Conservation (phyloP, 768 basidiomycete genomes). For the Suillus cothurnatus region DNA sequence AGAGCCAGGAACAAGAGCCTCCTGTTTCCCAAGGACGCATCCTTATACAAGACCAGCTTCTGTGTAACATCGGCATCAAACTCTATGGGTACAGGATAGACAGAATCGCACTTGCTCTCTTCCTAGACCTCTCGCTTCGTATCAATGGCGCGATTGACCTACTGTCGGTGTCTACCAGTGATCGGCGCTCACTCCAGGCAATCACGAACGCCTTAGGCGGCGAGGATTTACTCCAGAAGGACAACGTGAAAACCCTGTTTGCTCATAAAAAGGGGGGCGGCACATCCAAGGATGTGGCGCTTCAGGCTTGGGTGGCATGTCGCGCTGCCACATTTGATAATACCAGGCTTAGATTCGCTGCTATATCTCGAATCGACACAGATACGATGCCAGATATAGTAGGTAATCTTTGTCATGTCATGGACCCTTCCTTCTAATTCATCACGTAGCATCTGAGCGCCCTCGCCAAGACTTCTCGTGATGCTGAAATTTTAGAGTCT, state of each 20-base stretch:
- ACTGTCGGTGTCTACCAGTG: constrained; percentile 30
- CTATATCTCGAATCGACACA: constrained; percentile 25
- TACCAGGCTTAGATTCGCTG: constrained; percentile 18
- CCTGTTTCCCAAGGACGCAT: constrained; percentile 14
- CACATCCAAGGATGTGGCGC: constrained; percentile 27
- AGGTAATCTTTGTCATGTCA: constrained; percentile 6
- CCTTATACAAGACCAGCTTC: constrained; percentile 34
- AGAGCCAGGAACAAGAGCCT: constrained; percentile 1
- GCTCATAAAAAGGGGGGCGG: constrained; percentile 23
- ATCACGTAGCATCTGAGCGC: constrained; percentile 41
- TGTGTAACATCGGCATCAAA: constrained; percentile 28
- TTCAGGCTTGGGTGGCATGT: constrained; percentile 15
- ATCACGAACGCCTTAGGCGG: constrained; percentile 42
- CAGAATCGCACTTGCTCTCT: constrained; percentile 41
- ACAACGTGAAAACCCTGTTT: constrained; percentile 33
- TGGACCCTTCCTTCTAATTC: neutral
- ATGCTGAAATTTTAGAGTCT: constrained; percentile 48
- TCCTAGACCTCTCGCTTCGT: constrained; percentile 38
- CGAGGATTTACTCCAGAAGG: constrained; percentile 28
- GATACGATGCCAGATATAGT: constrained; percentile 33
- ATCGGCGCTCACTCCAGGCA: constrained; percentile 37
- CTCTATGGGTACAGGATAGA: constrained; percentile 53
- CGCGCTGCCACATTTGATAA: constrained; percentile 31
- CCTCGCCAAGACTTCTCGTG: constrained; percentile 13
- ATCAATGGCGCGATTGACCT: constrained; percentile 43